A percentile compares a stretch with the other conserved stretches of the same genome.
phyloP scores from a whole-genome alignment of 2,329 filamentous ascomycete genomes.

The Alternaria longipes region DNA sequence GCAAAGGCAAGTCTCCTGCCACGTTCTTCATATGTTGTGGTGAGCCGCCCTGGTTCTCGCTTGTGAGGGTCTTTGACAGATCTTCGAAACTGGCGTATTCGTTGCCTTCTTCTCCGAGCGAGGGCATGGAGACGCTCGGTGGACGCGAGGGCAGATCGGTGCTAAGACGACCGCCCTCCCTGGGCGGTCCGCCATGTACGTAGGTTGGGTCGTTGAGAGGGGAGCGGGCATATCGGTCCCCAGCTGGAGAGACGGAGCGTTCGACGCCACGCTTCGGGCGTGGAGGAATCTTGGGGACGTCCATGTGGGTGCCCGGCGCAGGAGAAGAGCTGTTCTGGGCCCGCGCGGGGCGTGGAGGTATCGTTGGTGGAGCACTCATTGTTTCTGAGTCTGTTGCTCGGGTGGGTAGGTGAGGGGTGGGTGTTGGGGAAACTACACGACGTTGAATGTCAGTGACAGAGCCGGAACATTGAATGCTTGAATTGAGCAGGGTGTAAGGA shows the following conservation, averaged over 20 bases:
- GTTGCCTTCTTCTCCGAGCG: constrained; percentile 86
- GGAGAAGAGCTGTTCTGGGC: constrained; percentile 56
- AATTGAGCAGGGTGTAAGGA: constrained; percentile 37
- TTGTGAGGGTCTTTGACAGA: constrained; percentile 44
- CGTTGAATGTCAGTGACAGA: constrained; percentile 34
- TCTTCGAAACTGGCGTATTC: constrained; percentile 78
- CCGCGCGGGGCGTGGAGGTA: constrained; percentile 71
- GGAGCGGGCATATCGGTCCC: constrained; percentile 83
- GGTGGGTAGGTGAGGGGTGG: constrained; percentile 26
- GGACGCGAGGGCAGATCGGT: constrained; percentile 65
- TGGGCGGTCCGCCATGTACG: constrained; percentile 51
- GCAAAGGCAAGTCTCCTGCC: constrained; percentile 81
- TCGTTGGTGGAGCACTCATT: constrained; percentile 61
- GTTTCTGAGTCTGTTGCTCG: constrained; percentile 32
- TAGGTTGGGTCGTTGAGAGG: constrained; percentile 79
- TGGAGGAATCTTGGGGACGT: constrained; percentile 78
- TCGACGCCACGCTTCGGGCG: constrained; percentile 75
- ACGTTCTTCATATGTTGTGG: constrained; percentile 81
- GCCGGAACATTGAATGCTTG: constrained; percentile 25
- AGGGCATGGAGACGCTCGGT: constrained; percentile 81
- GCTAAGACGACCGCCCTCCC: constrained; percentile 47
- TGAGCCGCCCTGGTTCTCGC: constrained; percentile 50
- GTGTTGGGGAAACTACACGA: constrained; percentile 21
- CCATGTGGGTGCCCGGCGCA: constrained; percentile 55
- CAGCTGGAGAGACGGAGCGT: constrained; percentile 78